These are phyloP conservation scores for Psilocybe cubensis DNA, from an alignment of 768 basidiomycete species.

Conservation along the genomic window DNA sequence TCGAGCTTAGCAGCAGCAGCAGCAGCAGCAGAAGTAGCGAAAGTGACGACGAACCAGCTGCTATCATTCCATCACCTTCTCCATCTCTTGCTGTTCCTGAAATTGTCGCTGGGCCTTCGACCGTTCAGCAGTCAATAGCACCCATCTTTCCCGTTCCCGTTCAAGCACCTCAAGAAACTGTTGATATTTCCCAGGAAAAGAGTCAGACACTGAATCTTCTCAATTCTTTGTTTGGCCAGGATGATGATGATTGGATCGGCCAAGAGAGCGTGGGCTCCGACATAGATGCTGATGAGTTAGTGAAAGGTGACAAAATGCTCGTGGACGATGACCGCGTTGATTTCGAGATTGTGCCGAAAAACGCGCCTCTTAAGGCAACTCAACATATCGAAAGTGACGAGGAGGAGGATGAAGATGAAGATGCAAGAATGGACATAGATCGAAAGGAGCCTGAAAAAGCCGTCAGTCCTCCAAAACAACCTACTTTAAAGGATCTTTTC, in stretches of 20 bases:
- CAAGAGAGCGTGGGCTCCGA: constrained; percentile 62
- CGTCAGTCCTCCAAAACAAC: constrained; percentile 6
- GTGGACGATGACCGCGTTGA: constrained; percentile 28
- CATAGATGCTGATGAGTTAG: constrained; percentile 45
- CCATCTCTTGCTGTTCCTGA: background rate
- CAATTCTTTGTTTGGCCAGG: constrained; percentile 53
- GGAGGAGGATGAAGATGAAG: constrained; percentile 10
- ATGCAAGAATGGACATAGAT: constrained; percentile 15
- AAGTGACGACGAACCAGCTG: constrained; percentile 13
- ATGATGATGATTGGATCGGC: constrained; percentile 61
- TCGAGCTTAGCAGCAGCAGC: constrained; percentile 8
- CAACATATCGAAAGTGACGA: constrained; percentile 11
- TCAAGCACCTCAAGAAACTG: constrained; percentile 13
- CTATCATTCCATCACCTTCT: background rate
- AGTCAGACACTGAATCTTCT: constrained; percentile 50
- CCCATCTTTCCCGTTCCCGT: background rate
- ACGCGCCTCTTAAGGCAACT: constrained; percentile 7
- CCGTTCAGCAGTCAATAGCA: background rate
- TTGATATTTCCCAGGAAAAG: constrained; percentile 48
- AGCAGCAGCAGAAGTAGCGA: constrained; percentile 11
- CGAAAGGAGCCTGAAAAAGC: constrained; percentile 1
- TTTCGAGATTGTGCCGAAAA: constrained; percentile 39
- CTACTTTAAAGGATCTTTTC: constrained; percentile 73
- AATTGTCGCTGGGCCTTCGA: constrained; percentile 9
- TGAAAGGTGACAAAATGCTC: constrained; percentile 24